Base-by-base conservation (phyloP, 2,329 filamentous ascomycete species). In the Ophiostoma piceae region DNA sequence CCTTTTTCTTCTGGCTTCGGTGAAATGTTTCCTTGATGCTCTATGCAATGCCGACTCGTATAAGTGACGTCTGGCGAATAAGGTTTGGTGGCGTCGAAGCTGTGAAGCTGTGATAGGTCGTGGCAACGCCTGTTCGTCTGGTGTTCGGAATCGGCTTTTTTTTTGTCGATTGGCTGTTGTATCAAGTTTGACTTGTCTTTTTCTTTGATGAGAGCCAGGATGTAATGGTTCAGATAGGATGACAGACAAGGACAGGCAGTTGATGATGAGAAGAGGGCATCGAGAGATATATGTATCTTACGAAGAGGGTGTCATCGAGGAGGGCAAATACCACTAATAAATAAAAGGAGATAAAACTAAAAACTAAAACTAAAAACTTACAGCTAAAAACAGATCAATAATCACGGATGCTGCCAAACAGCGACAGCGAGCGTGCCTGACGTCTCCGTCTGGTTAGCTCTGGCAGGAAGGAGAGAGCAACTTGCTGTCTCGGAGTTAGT, bases 381-480 rank as follows among this genome's bases (percentile, higher is more conserved):
- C 7, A 8, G n/a, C 16, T 51, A 51, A 68, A 68, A 22, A 51
- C 4, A 47, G 3, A n/a, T 26, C n/a, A 29, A 57, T 26, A 57
- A 57, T 57, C 51, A 57, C 51, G 51, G 51, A 57, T 26, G 51
- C 22, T 57, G 51, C 51, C n/a, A 57, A 57, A 57, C 51, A 57
- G 51, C 51, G 51, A 57, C n/a, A 57, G 51, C 51, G 51, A 57
- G 22, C 51, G 51, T 57, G 51, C 51, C 51, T 57, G 51, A 12
- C 22, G 22, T 57, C 51, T 22, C 14, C 5, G 41, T 43, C 14
- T 6, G 43, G 16, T 16, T 47, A n/a, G 41, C 41, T 43, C 35
- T 29, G 8, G 35, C 35, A 35, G 4, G 35, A 8, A 35, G 35
- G 4, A 35, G 39, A 14, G 39, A 47, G 51, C 51, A 22, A 11